Evolutionary conservation across 129 eudicot species (phyloP).

Genomic region (Oenanthe sinensis): DNA sequence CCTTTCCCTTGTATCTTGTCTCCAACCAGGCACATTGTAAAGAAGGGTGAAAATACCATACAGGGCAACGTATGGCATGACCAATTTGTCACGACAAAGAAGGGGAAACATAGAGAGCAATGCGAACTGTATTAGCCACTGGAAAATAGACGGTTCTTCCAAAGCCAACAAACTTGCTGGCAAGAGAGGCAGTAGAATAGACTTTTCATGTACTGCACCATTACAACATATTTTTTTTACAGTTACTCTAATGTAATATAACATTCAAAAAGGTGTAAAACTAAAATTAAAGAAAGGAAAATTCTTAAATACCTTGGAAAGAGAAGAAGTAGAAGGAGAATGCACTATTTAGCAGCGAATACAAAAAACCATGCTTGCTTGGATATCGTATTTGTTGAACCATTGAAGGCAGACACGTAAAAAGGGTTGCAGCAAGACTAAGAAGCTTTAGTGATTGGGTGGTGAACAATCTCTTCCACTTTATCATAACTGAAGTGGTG

Average conservation of each 20-base stretch:
- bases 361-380: slow-evolving; percentile 49
- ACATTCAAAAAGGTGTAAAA: background rate
- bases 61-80: slow-evolving; percentile 56
- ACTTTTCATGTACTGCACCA: slow-evolving; percentile 89
- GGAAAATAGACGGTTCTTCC: slow-evolving; percentile 66
- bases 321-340: slow-evolving; percentile 83
- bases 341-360: slow-evolving; percentile 60
- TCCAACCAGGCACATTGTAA: slow-evolving; percentile 53
- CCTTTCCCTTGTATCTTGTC: slow-evolving; percentile 22
- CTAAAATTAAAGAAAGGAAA: background rate
- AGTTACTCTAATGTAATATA: background rate
- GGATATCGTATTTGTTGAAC: slow-evolving; percentile 63
- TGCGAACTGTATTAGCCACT: slow-evolving; percentile 59
- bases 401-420: slow-evolving; percentile 75
- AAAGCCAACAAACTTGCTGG: slow-evolving; percentile 88
- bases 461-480: slow-evolving; percentile 79
- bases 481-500: slow-evolving; percentile 62
- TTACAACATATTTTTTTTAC: slow-evolving; percentile 3
- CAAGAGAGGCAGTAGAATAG: slow-evolving; percentile 78
- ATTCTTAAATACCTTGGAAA: slow-evolving; percentile 60
- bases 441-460: slow-evolving; percentile 54
- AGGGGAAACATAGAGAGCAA: slow-evolving; percentile 92
- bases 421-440: slow-evolving; percentile 64
- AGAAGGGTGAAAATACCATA: slow-evolving; percentile 57
- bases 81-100: slow-evolving; percentile 64